Percentiles rank a stretch among this genome's conserved stretches.
phyloP scores from a whole-genome alignment of 345 rosid species.

The Trapa bicornis region DNA sequence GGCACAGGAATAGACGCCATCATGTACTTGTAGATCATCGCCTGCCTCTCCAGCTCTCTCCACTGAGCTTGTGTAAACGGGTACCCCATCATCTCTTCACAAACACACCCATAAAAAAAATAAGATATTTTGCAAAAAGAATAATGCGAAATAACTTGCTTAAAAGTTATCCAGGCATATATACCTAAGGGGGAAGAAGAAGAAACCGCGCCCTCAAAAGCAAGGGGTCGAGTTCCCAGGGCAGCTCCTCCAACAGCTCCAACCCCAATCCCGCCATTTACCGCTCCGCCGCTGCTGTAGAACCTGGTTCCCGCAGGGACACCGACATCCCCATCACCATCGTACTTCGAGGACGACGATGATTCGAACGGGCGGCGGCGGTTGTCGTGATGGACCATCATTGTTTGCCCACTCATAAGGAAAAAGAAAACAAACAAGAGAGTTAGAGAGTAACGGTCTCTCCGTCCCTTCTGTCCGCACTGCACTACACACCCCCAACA shows the following conservation, averaged over 20 bases:
- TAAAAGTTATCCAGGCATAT: neutral
- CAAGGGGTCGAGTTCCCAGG: neutral
- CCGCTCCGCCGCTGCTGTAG: constrained; percentile 5
- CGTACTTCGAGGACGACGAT: neutral
- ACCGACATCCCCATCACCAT: constrained; percentile 4
- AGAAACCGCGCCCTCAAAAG: neutral
- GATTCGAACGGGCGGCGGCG: constrained; percentile 5
- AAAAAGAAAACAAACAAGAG: neutral
- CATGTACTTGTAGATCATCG: constrained; percentile 75
- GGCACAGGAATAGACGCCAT: constrained; percentile 80
- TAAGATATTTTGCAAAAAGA: neutral
- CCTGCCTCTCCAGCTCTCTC: constrained; percentile 79
- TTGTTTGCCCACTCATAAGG: neutral
- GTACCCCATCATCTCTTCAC: constrained; percentile 19
- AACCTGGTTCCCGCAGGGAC: constrained; percentile 3
- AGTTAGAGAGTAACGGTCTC: too few relatives aligned
- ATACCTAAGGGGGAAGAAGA: neutral
- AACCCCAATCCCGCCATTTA: constrained; percentile 7
- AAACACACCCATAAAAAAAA: constrained; percentile 1
- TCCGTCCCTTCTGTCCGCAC: constrained; percentile 3
- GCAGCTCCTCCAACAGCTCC: constrained; percentile 1
- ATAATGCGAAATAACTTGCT: neutral
- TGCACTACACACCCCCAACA: too few relatives aligned
- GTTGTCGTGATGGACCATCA: constrained; percentile 21
- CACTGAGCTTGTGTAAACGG: constrained; percentile 76